phyloP scores from a whole-genome alignment of 352 stramenopile genomes.

The Pythium utonaiense region DNA sequence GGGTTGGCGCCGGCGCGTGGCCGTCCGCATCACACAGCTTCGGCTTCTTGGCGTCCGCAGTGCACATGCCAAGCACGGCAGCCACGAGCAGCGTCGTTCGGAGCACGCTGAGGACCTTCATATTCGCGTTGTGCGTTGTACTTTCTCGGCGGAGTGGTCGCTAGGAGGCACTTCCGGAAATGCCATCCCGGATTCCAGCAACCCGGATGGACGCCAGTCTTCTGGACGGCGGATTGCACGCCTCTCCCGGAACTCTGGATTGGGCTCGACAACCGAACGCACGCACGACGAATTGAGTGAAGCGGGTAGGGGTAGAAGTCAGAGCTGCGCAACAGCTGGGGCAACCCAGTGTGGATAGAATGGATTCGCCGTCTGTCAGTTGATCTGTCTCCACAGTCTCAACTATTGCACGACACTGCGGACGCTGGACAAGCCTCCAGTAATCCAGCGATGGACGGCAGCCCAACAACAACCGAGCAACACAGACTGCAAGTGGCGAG shows the following conservation, averaged over 20 bases:
- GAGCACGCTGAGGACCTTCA: slow-evolving; percentile 22
- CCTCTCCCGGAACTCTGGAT: neutral
- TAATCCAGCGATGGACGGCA: too few species aligned
- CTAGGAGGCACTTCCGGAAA: slow-evolving; percentile 9
- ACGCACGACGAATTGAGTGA: neutral
- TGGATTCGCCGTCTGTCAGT: neutral
- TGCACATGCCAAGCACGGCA: slow-evolving; percentile 12
- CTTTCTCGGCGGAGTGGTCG: neutral
- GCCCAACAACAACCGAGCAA: neutral
- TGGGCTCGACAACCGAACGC: neutral
- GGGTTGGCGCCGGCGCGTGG: slow-evolving; percentile 14
- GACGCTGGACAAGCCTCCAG: too few species aligned
- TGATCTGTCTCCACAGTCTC: neutral
- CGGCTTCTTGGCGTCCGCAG: slow-evolving; percentile 21
- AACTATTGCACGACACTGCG: too few species aligned
- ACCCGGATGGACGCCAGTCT: slow-evolving; percentile 6
- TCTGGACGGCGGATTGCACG: neutral
- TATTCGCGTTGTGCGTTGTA: slow-evolving; percentile 2
- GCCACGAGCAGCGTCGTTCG: slow-evolving; percentile 19
- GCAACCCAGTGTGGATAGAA: neutral
- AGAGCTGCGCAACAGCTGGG: neutral
- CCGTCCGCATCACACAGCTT: slow-evolving; percentile 20
- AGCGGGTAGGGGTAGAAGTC: neutral
- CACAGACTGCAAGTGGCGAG: too few species aligned
- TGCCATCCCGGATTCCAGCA: slow-evolving; percentile 1